These are phyloP conservation scores for Spirogloea muscicola DNA, from an alignment of 139 green algal genomes.

Conservation along the genomic window DNA sequence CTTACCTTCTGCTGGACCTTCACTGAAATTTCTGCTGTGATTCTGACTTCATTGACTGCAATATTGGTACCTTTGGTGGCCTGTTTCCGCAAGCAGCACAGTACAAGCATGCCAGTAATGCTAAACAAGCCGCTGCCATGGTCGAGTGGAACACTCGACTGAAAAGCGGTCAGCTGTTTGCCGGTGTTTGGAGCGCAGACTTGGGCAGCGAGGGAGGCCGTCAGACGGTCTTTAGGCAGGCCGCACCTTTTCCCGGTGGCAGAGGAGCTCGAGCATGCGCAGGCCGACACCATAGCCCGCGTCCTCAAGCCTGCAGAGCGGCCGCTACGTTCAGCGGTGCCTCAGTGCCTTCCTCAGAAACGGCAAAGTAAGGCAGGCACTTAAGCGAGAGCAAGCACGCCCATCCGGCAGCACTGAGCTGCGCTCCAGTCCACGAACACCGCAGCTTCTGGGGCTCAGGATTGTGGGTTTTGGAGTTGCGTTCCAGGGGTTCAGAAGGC, in stretches of 20 bases:
- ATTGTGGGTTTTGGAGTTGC: not conserved
- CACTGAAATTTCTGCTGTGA: not conserved
- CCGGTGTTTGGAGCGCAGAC: not conserved
- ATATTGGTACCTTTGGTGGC: not conserved
- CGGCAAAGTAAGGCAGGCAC: no score
- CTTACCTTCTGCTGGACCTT: not conserved
- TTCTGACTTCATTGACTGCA: not conserved
- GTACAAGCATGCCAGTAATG: no score
- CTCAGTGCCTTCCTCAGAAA: no score
- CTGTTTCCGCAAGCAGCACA: no score
- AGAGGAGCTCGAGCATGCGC: constrained; percentile 81
- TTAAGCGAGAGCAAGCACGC: no score
- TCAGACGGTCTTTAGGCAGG: not conserved
- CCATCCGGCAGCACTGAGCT: no score
- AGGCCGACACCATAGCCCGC: constrained; percentile 77
- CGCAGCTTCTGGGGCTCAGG: no score
- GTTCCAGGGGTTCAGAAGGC: no score
- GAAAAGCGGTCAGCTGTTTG: not conserved
- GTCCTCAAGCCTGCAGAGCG: constrained; percentile 71
- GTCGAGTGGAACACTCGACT: not conserved
- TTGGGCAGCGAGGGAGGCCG: not conserved
- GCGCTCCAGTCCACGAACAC: no score
- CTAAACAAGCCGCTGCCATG: not conserved
- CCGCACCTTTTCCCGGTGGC: constrained; percentile 66
- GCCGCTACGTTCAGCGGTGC: not conserved